phyloP scores from a whole-genome alignment of 2,329 filamentous ascomycete genomes.

The Alternaria arborescens region DNA sequence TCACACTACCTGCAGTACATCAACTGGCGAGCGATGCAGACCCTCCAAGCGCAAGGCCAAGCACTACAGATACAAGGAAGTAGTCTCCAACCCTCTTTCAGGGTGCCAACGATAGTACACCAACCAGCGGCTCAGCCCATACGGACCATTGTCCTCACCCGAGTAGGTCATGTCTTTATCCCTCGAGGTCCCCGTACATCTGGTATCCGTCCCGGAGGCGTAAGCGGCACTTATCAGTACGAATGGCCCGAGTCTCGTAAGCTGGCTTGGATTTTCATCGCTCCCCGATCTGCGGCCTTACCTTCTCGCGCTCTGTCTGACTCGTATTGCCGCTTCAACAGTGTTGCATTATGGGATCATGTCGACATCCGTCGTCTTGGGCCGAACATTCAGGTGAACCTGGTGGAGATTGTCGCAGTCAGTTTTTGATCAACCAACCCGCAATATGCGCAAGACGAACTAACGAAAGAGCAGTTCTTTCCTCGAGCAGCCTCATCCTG shows the following conservation, averaged over 20 bases:
- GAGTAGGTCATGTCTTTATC: neutral
- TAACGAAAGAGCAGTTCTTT: neutral
- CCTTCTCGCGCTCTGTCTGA: neutral
- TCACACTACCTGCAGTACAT: neutral
- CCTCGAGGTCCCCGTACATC: neutral
- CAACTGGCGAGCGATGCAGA: neutral
- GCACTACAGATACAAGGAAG: neutral
- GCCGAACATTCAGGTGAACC: neutral
- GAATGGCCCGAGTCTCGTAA: conserved; percentile 2
- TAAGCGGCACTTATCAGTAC: neutral
- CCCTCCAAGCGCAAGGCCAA: neutral
- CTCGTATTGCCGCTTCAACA: neutral
- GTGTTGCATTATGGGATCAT: neutral
- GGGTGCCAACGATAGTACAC: neutral
- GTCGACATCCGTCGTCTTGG: neutral
- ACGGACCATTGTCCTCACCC: neutral
- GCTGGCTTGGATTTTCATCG: neutral
- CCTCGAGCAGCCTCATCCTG: conserved; percentile 3
- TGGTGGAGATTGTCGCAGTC: neutral
- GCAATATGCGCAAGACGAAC: neutral
- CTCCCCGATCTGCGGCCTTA: neutral
- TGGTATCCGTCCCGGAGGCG: neutral
- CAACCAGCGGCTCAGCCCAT: neutral
- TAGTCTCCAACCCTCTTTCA: neutral
- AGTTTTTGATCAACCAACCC: neutral